These are phyloP conservation scores for Arachnopeziza araneosa DNA, from an alignment of 2,329 filamentous ascomycete genomes.

Conservation along the genomic window DNA sequence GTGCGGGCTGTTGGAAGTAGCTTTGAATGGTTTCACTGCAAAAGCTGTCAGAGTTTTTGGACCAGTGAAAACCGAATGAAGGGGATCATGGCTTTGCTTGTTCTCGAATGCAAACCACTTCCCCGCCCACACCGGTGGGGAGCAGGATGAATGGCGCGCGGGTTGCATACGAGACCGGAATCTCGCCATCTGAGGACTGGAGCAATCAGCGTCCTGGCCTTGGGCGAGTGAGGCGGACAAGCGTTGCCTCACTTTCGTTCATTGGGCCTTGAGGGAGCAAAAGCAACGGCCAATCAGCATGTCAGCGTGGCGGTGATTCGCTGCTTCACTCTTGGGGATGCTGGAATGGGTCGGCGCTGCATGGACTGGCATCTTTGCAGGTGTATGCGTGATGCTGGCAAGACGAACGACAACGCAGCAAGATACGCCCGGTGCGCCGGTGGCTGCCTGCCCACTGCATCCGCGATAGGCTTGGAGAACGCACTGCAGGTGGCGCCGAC, in stretches of 20 bases:
- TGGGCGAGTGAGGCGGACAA: conserved; percentile 15
- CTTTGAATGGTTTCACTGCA: too few relatives aligned
- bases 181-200: neutral
- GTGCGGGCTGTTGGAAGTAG: neutral
- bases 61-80: neutral
- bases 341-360: conserved; percentile 8
- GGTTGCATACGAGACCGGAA: neutral
- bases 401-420: neutral
- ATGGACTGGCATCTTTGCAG: conserved; percentile 2
- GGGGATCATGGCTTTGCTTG: neutral
- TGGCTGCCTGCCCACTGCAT: conserved; percentile 5
- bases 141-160: neutral
- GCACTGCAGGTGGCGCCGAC: too few relatives aligned
- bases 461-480: conserved; percentile 5
- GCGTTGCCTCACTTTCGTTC: conserved; percentile 23
- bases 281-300: neutral
- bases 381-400: neutral
- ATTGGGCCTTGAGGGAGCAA: conserved; percentile 12
- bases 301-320: conserved; percentile 15
- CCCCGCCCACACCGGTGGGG: neutral
- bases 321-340: conserved; percentile 19
- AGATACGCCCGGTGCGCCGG: neutral
- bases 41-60: too few relatives aligned
- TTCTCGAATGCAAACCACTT: neutral
- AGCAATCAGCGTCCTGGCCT: too few relatives aligned